These are phyloP conservation scores for Sistotremastrum niveocremeum DNA, from an alignment of 768 basidiomycete species.

Conservation along the genomic window DNA sequence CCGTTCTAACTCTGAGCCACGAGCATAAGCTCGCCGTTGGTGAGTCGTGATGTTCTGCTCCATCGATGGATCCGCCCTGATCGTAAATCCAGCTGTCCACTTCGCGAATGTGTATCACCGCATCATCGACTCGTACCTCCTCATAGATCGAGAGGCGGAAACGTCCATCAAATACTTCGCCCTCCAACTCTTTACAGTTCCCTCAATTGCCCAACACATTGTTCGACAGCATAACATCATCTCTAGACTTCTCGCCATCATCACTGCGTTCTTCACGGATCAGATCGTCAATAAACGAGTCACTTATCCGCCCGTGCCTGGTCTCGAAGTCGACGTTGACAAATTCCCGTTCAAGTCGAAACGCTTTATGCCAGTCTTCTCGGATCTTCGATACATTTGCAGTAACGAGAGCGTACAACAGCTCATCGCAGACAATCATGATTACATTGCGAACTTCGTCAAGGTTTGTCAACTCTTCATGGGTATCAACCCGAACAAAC, in stretches of 20 bases:
- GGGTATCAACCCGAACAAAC: conserved; percentile 83
- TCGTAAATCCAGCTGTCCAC: conserved; percentile 44
- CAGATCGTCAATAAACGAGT: conserved; percentile 69
- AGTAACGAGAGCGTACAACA: conserved; percentile 70
- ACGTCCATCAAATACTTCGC: conserved; percentile 91
- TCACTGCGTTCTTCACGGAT: conserved; percentile 86
- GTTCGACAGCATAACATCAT: conserved; percentile 63
- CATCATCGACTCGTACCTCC: conserved; percentile 81
- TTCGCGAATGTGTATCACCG: conserved; percentile 78
- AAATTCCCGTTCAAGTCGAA: conserved; percentile 85
- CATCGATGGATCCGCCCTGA: background rate
- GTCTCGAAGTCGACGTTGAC: conserved; percentile 56
- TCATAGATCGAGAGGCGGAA: conserved; percentile 88
- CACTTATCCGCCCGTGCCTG: conserved; percentile 21
- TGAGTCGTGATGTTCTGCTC: conserved; percentile 21
- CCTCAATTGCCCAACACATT: conserved; percentile 69
- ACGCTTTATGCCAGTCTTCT: conserved; percentile 91
- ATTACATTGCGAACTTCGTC: conserved; percentile 58
- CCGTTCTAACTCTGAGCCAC: conserved; percentile 55
- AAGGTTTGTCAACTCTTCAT: conserved; percentile 81
- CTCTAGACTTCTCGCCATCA: conserved; percentile 64
- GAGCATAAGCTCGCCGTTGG: conserved; percentile 69
- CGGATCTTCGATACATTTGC: conserved; percentile 76
- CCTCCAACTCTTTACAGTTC: conserved; percentile 85
- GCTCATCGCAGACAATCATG: conserved; percentile 55